Evolutionary conservation across 192 early-diverging fungal genomes (phyloP), one percentile per base, ranked within the genome.

Genomic region (Podila epigama): DNA sequence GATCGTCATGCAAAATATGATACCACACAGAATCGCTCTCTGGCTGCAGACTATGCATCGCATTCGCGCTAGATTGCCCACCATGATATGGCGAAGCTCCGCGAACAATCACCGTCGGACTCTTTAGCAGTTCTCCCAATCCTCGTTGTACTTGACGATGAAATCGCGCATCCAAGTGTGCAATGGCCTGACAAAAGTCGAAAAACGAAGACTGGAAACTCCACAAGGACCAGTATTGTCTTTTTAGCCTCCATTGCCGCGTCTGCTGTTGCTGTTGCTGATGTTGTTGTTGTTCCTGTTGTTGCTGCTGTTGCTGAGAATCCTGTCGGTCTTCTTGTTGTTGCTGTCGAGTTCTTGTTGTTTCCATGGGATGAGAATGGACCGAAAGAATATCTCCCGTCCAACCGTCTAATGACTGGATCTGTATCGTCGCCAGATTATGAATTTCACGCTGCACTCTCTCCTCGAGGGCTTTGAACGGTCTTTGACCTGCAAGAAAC

Each of bases 131-230:
- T 13, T n/a, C 34, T 1, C 32, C 44, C 0, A 69, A 5, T 11
- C 18, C 58, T 37, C 58, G 60, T 2, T 50, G 68, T 5, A 70
- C 68, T 52, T 70, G 59, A 12, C 68, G 59, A 12, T 61, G 59
- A 15, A 70, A 36, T 34, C 68, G 54, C 18, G 52, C 32, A 37
- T 62, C 57, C 20, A 70, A 18, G 4, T 37, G 36, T 11, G 68
- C 61, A 10, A 62, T 31, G 1, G 68, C 27, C 28, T 32, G 18
- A n/a, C 58, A 56, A 40, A 35, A 70, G 12, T 62, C 53, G 25
- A 70, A 37, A 20, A 70, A 70, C 1, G 59, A 39, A 22, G 51
- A 44, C 37, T 50, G 53, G 11, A 70, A 70, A 31, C 40, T 62
- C 68, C 58, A 70, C 22, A 70, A 9, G 0, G 51, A 39, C 51